Base-by-base conservation (phyloP, 805 yeast species). In the Ascoidea asiatica region DNA sequence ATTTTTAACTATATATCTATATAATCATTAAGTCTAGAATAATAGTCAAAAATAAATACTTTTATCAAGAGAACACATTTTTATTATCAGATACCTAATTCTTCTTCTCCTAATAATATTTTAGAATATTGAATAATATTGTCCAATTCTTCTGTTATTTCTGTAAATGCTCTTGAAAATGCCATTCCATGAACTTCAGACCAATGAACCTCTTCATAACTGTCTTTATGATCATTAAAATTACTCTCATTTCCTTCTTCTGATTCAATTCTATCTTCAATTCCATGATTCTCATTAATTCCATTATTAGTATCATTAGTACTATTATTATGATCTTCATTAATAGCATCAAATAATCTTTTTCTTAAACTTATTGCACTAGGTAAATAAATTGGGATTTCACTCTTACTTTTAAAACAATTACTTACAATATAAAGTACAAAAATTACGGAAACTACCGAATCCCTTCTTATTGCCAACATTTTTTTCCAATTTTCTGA, bases 151-250 rank as follows among this genome's bases (percentile, higher is more conserved):
- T 62, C 65, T 0, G 73, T 60, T n/a, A 70, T 64, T 19, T 63
- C 62, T 0, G 75, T 70, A 47, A 69, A 68, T 1, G 75, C 69
- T 42, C 68, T 63, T 1, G 75, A 63, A 52, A 70, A 70, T 1
- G 74, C 74, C 58, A 70, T 62, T 8, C 71, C 72, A 49, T 72
- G 75, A 22, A 72, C 64, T 40, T 65, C 67, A 7, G 64, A 62
- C 77, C 75, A 71, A 47, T 69, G 64, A 11, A 58, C 46, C 50
- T 58, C 59, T 47, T 57, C 57, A 22, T 49, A 48, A 38, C 45
- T 43, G 11, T 39, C 39, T n/a, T 19, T 23, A n/a, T 43, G 41
- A 17, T 11, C 19, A 17, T n/a, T 40, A 19, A 38, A 19, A 5
- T 43, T 45, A 2, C 40, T 41, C 2, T 36, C 37, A 1, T 44